Percentiles rank a stretch among this genome's conserved stretches.
These are phyloP conservation scores for Fraxinus dipetala DNA, from an alignment of 305 asterid species.

Conservation along the genomic window DNA sequence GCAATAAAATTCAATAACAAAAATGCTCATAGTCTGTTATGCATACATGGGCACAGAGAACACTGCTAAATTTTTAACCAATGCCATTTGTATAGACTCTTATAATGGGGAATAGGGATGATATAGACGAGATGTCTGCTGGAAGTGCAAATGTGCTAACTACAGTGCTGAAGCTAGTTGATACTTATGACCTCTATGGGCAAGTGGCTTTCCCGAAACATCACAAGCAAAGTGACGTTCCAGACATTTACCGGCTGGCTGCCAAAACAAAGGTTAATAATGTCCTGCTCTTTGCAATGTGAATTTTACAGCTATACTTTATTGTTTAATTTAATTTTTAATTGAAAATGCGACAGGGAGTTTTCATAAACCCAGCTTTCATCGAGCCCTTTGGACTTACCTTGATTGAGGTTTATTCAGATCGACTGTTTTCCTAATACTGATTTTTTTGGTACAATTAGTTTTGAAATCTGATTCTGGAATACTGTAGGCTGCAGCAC, in stretches of 20 bases:
- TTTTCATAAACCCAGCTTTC: constrained; percentile 84
- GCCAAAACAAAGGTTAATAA: constrained; percentile 70
- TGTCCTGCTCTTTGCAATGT: not conserved
- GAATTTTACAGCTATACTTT: not conserved
- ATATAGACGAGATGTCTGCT: constrained; percentile 74
- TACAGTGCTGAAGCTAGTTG: constrained; percentile 71
- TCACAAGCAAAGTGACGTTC: constrained; percentile 84
- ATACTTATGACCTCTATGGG: constrained; percentile 81
- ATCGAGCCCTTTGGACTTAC: constrained; percentile 91
- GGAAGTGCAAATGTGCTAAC: constrained; percentile 69
- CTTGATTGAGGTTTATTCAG: constrained; percentile 67
- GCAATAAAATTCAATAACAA: not conserved
- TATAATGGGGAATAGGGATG: constrained; percentile 89
- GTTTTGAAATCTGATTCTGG: constrained; percentile 8
- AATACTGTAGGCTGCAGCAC: constrained; percentile 78
- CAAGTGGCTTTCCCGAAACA: constrained; percentile 92
- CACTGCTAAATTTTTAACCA: not conserved
- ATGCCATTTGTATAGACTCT: constrained; percentile 52
- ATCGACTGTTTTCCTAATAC: not conserved
- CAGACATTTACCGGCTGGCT: constrained; percentile 83
- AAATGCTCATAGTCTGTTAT: not conserved
- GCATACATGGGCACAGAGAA: not conserved
- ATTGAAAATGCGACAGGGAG: constrained; percentile 55
- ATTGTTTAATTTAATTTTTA: not conserved
- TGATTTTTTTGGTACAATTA: not conserved